A percentile compares a stretch with the other conserved stretches of the same genome.
These are phyloP conservation scores for Akanthomyces muscarius DNA, from an alignment of 2,329 filamentous ascomycete species.

Conservation along the genomic window DNA sequence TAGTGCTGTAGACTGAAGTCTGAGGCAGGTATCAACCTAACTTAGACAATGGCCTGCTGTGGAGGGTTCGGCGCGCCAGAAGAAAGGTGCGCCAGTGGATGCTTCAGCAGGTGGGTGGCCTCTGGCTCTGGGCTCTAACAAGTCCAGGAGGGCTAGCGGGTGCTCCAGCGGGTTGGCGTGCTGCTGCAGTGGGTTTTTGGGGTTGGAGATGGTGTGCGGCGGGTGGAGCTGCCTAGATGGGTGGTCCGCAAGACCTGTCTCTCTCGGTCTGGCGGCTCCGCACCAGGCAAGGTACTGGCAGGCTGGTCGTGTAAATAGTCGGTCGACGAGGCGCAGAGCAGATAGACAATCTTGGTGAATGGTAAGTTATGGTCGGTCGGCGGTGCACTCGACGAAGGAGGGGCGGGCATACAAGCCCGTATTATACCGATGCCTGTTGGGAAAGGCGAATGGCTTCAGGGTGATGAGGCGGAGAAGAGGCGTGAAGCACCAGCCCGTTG, in stretches of 20 bases:
- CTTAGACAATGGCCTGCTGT: not conserved
- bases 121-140: no score
- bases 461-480: conserved; percentile 2
- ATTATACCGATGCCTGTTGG: conserved; percentile 1
- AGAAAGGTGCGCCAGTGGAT: not conserved
- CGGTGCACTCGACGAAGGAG: not conserved
- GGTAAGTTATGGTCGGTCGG: not conserved
- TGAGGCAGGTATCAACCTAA: no score
- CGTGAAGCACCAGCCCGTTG: conserved; percentile 2
- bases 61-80: not conserved
- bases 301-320: no score
- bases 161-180: not conserved
- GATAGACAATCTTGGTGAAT: not conserved
- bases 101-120: not conserved
- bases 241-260: not conserved
- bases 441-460: not conserved
- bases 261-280: not conserved
- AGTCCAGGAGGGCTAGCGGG: not conserved
- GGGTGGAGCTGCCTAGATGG: conserved; percentile 11
- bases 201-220: conserved; percentile 1
- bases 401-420: not conserved
- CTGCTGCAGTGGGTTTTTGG: not conserved
- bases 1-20: not conserved
- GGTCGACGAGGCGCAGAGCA: not conserved
- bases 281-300: no score